Base-by-base conservation (phyloP, 2,329 filamentous ascomycete genomes). In the Trichothecium roseum region DNA sequence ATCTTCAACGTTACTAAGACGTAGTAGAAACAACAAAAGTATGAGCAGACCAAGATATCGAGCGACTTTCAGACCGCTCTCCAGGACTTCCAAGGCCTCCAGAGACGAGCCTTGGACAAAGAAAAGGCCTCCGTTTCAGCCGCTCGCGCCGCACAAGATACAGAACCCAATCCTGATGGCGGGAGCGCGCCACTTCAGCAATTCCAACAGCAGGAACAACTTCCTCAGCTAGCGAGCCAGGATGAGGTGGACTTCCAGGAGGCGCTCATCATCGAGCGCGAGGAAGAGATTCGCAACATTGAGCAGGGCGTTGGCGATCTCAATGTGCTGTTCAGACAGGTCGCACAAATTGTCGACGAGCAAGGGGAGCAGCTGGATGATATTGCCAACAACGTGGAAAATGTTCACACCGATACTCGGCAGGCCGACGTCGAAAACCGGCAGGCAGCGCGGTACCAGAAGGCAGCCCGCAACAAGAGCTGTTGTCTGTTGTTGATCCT, bases 221-320 rank as follows among this genome's bases (percentile, higher is more conserved):
- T 88, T 46, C 68, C 83, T 10, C 84, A 85, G 37, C 70, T 96
- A 8, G 91, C 88, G 1, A 74, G 85, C 18, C 91, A 98, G 57
- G 81, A 86, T 48, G 93, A 98, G 53, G 91, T 98, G 30, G 89
- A 98, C 55, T 98, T 95, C 64, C 91, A 98, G 54, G 91, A 98
- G 48, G 80, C 83, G 13, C 68, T 98, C 39, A 98, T 98, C 53
- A 81, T 93, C 41, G 89, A 98, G 68, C 87, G 93, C 36, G 91
- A 98, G 59, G 79, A 86, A 38, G 91, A 98, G 64, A 98, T 98
- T 46, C 81, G 88, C 42, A 93, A 94, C 55, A 98, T 98, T 50
- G 91, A 96, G 63, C 88, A 95, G 59, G 87, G 84, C 37, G 91
- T 98, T 6, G 84, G 84, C 37, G 91, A 98, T 52, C 66, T 98